Base-by-base conservation (phyloP, 805 yeast genomes). In the Ogataea allantospora region DNA sequence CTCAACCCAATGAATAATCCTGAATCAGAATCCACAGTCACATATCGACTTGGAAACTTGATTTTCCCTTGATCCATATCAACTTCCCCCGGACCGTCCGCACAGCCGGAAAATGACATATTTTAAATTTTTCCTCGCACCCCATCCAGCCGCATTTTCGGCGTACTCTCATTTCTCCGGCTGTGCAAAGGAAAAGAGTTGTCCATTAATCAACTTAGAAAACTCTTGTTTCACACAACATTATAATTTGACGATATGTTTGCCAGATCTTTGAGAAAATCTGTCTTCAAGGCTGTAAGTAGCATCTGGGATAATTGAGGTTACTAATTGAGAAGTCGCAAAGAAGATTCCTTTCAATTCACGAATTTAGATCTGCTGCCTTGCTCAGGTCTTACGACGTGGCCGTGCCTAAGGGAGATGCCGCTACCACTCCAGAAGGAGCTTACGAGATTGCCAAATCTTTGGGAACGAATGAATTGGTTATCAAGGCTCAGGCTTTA, bases 401-500 rank as follows among this genome's bases (percentile, higher is more conserved):
- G 34, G 88, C 88, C 49, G 89, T 88, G 33, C 99, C 99, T 45
- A 73, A 71, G 41, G 99, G 99, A 58, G 80, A 73, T 50, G 93
- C 96, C 45, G 95, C 98, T 50, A 76, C 81, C 55, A 84, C 96
- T 34, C 81, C 96, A 33, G 83, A 84, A 57, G 95, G 83, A 48
- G 98, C 98, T 28, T 85, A 64, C 63, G 73, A 81, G 43, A 80
- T 82, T 37, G 98, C 98, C 53, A 76, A 81, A 68, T 67, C 71
- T 41, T 75, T 93, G 59, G 75, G 76, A 53, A 75, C 85, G 50
- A 80, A 81, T 58, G 95, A 85, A 56, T 72, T 93, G 67, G 99
- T 93, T 48, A 76, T 93, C 66, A 93, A 93, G 74, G 99, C 99
- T 46, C 99, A 93, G 72, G 97, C 96, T 33, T 77, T 93, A 59